Evolutionary conservation across 2,329 filamentous ascomycete genomes (phyloP).

Genomic region (Pestalotiopsis sp.): DNA sequence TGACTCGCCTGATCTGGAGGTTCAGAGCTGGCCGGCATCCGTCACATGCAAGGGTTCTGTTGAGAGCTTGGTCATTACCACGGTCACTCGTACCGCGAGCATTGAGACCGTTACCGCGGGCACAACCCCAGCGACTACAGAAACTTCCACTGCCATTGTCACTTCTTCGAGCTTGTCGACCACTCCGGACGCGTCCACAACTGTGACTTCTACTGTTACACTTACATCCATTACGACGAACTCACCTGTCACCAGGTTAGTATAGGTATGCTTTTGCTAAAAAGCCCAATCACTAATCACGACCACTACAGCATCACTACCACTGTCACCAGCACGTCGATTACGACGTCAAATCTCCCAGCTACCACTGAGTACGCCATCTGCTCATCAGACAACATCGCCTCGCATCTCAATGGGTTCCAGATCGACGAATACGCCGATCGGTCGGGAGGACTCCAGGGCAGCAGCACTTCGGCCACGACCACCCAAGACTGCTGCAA

Average conservation of each 20-base stretch:
- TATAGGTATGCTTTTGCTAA: neutral
- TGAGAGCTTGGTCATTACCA: neutral
- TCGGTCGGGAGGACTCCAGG: neutral
- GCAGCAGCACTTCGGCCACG: neutral
- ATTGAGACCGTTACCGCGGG: neutral
- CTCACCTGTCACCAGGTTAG: neutral
- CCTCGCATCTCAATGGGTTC: neutral
- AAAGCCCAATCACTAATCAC: neutral
- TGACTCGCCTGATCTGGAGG: neutral
- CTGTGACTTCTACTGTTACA: neutral
- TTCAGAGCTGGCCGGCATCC: neutral
- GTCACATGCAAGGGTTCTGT: neutral
- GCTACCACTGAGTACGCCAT: neutral
- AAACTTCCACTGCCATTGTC: neutral
- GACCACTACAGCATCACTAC: neutral
- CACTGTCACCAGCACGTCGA: neutral
- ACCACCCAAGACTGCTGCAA: neutral
- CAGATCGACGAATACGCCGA: neutral
- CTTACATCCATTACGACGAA: neutral
- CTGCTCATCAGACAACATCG: neutral
- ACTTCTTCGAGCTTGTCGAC: neutral
- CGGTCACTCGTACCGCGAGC: neutral
- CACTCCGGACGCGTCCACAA: neutral
- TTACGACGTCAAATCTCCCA: neutral
- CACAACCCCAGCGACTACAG: neutral